phyloP scores from a whole-genome alignment of 2,329 filamentous ascomycete genomes.

The Colletotrichum melonis region DNA sequence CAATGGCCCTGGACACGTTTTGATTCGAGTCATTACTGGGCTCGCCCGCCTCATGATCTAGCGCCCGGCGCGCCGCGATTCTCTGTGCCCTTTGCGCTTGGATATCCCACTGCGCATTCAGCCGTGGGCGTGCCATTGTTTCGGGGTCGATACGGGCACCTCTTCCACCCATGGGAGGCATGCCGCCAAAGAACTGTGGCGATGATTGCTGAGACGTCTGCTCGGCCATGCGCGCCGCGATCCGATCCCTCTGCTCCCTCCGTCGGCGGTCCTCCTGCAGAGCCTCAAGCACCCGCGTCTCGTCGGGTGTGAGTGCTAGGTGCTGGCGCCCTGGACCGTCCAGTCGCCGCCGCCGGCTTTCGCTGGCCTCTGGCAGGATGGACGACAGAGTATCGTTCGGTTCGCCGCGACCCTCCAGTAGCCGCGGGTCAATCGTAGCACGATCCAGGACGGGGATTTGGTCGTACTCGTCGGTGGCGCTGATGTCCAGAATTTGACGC shows the following conservation, averaged over 20 bases:
- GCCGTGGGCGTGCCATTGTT: constrained; percentile 45
- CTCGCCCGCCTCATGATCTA: constrained; percentile 17
- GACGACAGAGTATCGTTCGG: constrained; percentile 50
- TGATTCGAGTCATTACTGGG: constrained; percentile 36
- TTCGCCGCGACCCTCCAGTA: constrained; percentile 60
- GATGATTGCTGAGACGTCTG: constrained; percentile 23
- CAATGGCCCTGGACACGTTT: constrained; percentile 51
- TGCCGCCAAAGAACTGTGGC: constrained; percentile 4
- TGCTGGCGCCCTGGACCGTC: constrained; percentile 41
- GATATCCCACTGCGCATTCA: not conserved
- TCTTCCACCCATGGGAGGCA: constrained; percentile 3
- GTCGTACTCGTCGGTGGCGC: constrained; percentile 67
- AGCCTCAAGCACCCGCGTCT: constrained; percentile 67
- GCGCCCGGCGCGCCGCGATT: not conserved
- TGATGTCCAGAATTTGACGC: constrained; percentile 76
- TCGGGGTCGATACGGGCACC: constrained; percentile 29
- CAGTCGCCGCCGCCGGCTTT: constrained; percentile 28
- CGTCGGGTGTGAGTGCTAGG: constrained; percentile 63
- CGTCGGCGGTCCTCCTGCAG: constrained; percentile 65
- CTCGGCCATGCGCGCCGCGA: constrained; percentile 33
- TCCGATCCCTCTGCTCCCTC: constrained; percentile 50
- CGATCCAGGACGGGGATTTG: constrained; percentile 68
- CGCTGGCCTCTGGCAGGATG: constrained; percentile 39
- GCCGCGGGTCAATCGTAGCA: constrained; percentile 63
- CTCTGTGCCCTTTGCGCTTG: constrained; percentile 41